Percentiles rank a stretch among this genome's conserved stretches.
These are phyloP conservation scores for Pseudogymnoascus sp. DNA, from an alignment of 2,329 filamentous ascomycete species.

Conservation along the genomic window DNA sequence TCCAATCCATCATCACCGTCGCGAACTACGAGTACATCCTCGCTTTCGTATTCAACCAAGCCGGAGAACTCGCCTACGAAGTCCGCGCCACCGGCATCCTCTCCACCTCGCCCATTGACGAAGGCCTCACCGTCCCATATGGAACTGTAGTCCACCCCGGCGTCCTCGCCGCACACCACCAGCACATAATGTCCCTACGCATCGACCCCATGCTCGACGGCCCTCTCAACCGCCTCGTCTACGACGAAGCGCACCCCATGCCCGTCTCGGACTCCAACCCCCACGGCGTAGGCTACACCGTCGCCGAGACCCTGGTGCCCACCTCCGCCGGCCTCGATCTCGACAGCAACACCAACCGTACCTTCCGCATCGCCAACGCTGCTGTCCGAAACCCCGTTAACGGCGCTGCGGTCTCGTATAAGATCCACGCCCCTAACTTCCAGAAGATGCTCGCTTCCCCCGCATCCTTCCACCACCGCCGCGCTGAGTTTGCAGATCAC, in stretches of 20 bases:
- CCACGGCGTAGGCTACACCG: constrained; percentile 41
- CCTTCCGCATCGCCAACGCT: constrained; percentile 51
- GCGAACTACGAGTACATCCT: constrained; percentile 68
- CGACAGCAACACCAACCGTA: constrained; percentile 38
- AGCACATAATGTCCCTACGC: constrained; percentile 66
- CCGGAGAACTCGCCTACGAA: constrained; percentile 57
- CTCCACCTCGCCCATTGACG: constrained; percentile 58
- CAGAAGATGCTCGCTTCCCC: constrained; percentile 47
- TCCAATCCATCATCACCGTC: constrained; percentile 63
- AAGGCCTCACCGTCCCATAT: constrained; percentile 54
- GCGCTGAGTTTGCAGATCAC: constrained; percentile 46
- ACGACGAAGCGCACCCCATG: constrained; percentile 53
- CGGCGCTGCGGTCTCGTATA: constrained; percentile 45
- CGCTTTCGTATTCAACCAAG: constrained; percentile 63
- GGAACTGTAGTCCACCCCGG: constrained; percentile 62
- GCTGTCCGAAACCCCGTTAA: constrained; percentile 43
- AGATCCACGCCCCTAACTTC: constrained; percentile 45
- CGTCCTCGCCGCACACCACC: constrained; percentile 61
- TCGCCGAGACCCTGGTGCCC: constrained; percentile 38
- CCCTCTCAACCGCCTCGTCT: constrained; percentile 43
- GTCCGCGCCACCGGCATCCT: constrained; percentile 61
- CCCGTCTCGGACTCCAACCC: constrained; percentile 46
- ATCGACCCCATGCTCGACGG: constrained; percentile 55
- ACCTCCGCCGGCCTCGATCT: constrained; percentile 40
- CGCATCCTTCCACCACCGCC: constrained; percentile 37